Evolutionary conservation across 805 yeast species (phyloP).

Genomic region (Cyberlindnera saturnus): DNA sequence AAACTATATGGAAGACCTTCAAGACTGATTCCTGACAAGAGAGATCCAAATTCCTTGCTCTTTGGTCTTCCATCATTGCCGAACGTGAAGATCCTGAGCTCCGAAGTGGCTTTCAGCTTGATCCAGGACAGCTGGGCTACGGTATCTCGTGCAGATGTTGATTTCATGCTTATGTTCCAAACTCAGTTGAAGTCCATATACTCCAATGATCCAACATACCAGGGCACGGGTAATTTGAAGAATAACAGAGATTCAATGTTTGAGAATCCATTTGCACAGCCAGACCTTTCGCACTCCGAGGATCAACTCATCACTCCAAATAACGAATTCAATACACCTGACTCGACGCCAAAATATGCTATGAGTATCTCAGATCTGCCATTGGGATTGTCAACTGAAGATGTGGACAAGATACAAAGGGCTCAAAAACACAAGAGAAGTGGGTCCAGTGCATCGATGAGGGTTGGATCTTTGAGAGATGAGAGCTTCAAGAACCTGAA

Average conservation of each 20-base stretch:
- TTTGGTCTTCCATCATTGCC: constrained; percentile 77
- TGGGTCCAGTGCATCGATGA: background rate
- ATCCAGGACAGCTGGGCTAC: constrained; percentile 16
- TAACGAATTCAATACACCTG: background rate
- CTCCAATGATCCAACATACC: constrained; percentile 2
- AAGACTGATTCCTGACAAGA: constrained; percentile 52
- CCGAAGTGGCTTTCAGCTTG: constrained; percentile 4
- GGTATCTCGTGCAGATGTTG: background rate
- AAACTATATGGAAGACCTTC: constrained; percentile 70
- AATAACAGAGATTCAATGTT: constrained; percentile 1
- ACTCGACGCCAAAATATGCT: constrained; percentile 7
- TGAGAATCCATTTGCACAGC: constrained; percentile 10
- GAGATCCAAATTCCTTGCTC: constrained; percentile 47
- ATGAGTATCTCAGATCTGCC: constrained; percentile 9
- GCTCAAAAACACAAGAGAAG: background rate
- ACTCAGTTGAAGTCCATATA: constrained; percentile 6
- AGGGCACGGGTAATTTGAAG: constrained; percentile 9
- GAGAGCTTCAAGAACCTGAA: background rate
- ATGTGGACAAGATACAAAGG: constrained; percentile 6
- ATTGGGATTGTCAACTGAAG: constrained; percentile 6
- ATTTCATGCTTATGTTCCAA: constrained; percentile 1
- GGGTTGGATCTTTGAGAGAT: constrained; percentile 1
- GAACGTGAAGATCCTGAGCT: constrained; percentile 47
- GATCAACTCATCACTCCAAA: background rate
- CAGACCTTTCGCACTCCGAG: background rate